Evolutionary conservation across 164 flowering plant species (phyloP).

Genomic region (Liquidambar formosana): DNA sequence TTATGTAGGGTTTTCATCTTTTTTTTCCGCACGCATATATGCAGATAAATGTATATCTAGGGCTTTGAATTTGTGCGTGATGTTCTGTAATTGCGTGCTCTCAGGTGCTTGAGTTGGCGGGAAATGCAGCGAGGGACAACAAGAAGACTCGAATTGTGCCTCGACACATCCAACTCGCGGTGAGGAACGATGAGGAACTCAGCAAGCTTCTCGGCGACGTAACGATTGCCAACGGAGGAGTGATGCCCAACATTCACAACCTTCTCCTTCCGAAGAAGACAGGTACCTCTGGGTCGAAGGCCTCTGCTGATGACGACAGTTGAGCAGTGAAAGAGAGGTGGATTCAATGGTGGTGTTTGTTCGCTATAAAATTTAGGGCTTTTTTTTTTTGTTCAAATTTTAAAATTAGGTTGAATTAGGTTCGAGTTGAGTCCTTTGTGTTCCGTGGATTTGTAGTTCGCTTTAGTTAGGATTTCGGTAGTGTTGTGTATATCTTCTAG

Average conservation of each 20-base stretch:
- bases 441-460: background rate
- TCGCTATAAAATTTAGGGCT: background rate
- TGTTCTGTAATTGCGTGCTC: background rate
- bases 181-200: conserved; percentile 81
- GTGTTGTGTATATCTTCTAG: conserved; percentile 1
- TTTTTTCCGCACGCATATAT: too few species aligned
- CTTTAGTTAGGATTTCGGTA: background rate
- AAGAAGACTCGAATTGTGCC: conserved; percentile 76
- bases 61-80: conserved; percentile 9
- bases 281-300: conserved; percentile 29
- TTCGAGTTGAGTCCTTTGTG: background rate
- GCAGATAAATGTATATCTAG: conserved; percentile 6
- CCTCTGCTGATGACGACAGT: conserved; percentile 30
- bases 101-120: conserved; percentile 66
- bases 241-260: conserved; percentile 89
- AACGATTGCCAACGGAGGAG: conserved; percentile 90
- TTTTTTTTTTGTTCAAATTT: too few species aligned
- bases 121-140: conserved; percentile 79
- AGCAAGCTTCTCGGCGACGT: conserved; percentile 85
- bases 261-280: conserved; percentile 75
- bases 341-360: background rate
- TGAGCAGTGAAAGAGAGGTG: background rate
- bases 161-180: conserved; percentile 77
- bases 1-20: too few species aligned
- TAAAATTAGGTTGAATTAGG: background rate